A percentile compares a stretch with the other conserved stretches of the same genome.
These are phyloP conservation scores for Camelina sativa DNA, from an alignment of 345 rosid species.

Conservation along the genomic window DNA sequence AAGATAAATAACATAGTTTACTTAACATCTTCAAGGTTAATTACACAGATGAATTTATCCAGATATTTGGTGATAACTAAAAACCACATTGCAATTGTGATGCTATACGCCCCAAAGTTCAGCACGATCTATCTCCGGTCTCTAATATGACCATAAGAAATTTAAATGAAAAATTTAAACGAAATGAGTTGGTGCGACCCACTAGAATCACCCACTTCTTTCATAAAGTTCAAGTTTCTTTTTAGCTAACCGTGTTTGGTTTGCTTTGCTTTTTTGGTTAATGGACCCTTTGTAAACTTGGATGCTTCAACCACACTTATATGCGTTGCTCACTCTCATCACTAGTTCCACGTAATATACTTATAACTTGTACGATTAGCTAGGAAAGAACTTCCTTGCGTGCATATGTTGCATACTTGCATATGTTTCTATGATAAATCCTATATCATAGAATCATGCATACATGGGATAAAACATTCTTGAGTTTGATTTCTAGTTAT, in stretches of 20 bases:
- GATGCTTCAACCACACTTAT: conserved; percentile 40
- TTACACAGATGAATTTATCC: background rate
- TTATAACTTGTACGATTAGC: background rate
- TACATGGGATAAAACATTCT: background rate
- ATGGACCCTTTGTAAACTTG: conserved; percentile 36
- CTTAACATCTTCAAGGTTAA: too few species aligned
- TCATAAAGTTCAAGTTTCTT: conserved; percentile 33
- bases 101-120: background rate
- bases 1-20: background rate
- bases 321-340: conserved; percentile 17
- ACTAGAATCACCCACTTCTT: conserved; percentile 37
- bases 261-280: conserved; percentile 39
- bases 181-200: conserved; percentile 37
- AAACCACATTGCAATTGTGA: background rate
- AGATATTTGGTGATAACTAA: conserved; percentile 7
- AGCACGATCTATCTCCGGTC: background rate
- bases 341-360: conserved; percentile 11
- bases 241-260: conserved; percentile 26
- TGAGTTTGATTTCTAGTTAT: background rate
- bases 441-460: background rate
- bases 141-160: conserved; percentile 9
- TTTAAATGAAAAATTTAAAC: background rate
- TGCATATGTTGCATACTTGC: background rate
- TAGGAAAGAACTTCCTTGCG: background rate
- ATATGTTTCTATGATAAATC: background rate